Evolutionary conservation across 2,329 filamentous ascomycete species (phyloP).

Genomic region (Cladosporium sp.): DNA sequence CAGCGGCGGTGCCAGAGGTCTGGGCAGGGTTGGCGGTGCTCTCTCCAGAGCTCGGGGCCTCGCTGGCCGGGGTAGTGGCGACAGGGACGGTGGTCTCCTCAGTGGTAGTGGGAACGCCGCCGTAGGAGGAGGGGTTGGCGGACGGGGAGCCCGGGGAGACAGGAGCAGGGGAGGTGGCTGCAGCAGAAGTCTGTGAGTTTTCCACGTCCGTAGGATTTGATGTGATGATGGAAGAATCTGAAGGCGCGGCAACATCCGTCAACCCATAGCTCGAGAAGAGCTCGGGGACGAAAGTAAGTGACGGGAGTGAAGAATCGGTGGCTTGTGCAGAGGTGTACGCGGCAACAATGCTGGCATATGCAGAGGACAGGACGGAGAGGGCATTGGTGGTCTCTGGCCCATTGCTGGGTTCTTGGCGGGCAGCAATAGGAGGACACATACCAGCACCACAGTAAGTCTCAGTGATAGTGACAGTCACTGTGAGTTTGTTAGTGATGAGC

Average conservation of each 20-base stretch:
- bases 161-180: conserved; percentile 11
- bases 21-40: conserved; percentile 25
- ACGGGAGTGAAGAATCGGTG: conserved; percentile 21
- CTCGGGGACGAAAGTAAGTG: conserved; percentile 21
- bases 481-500: not conserved
- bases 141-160: conserved; percentile 14
- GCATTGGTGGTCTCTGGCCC: conserved; percentile 17
- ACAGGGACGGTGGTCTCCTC: conserved; percentile 15
- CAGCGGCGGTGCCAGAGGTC: not conserved
- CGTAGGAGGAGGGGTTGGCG: conserved; percentile 19
- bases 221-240: not conserved
- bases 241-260: conserved; percentile 15
- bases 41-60: conserved; percentile 21
- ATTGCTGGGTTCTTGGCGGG: conserved; percentile 15
- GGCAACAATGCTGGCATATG: conserved; percentile 21
- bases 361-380: conserved; percentile 15
- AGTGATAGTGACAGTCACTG: conserved; percentile 20
- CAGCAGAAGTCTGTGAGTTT: conserved; percentile 17
- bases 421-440: conserved; percentile 19
- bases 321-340: conserved; percentile 22
- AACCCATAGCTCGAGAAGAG: conserved; percentile 24
- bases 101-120: conserved; percentile 20
- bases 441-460: conserved; percentile 19
- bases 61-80: conserved; percentile 16
- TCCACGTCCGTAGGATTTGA: conserved; percentile 9